Evolutionary conservation across 2,329 filamentous ascomycete species (phyloP).

Genomic region (Clarireedia monteithiana): DNA sequence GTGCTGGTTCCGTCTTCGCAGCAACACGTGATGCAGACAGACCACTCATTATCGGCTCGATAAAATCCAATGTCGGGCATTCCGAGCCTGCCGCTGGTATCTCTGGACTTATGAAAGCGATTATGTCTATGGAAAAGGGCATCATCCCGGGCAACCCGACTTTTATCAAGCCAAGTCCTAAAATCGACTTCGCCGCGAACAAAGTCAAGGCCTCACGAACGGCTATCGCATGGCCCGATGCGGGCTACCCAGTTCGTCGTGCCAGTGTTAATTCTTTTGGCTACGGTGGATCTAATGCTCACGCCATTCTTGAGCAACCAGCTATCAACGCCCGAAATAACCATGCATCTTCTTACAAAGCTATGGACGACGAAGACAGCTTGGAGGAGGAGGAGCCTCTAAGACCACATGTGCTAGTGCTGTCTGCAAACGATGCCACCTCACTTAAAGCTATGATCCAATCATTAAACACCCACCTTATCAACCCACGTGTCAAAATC

Average conservation of each 20-base stretch:
- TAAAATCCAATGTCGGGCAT: slow-evolving; percentile 18
- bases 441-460: slow-evolving; percentile 1
- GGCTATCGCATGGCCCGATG: slow-evolving; percentile 11
- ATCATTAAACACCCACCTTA: neutral
- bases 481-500: slow-evolving; percentile 6
- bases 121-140: slow-evolving; percentile 34
- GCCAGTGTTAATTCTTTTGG: slow-evolving; percentile 33
- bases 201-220: slow-evolving; percentile 19
- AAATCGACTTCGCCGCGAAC: slow-evolving; percentile 25
- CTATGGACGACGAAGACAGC: too few species aligned
- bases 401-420: neutral
- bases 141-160: slow-evolving; percentile 35
- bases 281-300: slow-evolving; percentile 24
- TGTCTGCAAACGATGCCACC: slow-evolving; percentile 9
- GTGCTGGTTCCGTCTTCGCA: neutral
- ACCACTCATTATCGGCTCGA: slow-evolving; percentile 1
- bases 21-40: neutral
- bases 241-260: slow-evolving; percentile 33
- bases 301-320: slow-evolving; percentile 16
- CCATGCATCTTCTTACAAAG: neutral
- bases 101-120: slow-evolving; percentile 32
- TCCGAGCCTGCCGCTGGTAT: slow-evolving; percentile 32
- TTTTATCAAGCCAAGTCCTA: slow-evolving; percentile 31
- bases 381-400: neutral
- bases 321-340: neutral